These are phyloP conservation scores for Phaeosphaeria sp. DNA, from an alignment of 2,329 filamentous ascomycete species.

Conservation along the genomic window DNA sequence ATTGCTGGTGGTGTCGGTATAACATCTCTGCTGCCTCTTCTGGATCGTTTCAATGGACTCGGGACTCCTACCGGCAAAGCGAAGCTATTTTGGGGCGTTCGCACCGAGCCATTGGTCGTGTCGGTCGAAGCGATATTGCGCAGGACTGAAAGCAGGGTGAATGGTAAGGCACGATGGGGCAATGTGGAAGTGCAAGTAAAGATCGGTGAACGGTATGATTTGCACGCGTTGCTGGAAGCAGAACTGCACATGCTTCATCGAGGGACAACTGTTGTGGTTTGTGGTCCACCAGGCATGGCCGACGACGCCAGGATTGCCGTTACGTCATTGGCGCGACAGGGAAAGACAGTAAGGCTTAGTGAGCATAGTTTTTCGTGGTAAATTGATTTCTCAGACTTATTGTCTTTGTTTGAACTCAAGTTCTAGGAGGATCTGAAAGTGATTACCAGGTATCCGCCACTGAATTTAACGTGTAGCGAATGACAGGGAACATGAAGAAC, in stretches of 20 bases:
- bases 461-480: too few species aligned
- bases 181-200: background rate
- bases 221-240: background rate
- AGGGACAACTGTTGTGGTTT: background rate
- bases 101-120: background rate
- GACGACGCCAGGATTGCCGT: background rate
- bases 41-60: slow-evolving; percentile 11
- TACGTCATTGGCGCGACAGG: background rate
- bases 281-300: background rate
- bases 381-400: too few species aligned
- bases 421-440: too few species aligned
- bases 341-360: background rate
- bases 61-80: slow-evolving; percentile 43
- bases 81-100: slow-evolving; percentile 51
- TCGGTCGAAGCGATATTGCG: background rate
- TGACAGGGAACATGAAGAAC: too few species aligned
- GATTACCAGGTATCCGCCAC: too few species aligned
- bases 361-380: background rate
- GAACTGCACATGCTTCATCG: background rate
- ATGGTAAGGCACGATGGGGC: background rate
- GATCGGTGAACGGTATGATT: background rate
- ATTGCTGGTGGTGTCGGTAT: slow-evolving; percentile 58
- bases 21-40: slow-evolving; percentile 51
- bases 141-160: background rate
- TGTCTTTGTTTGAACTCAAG: too few species aligned